Evolutionary conservation across 2,329 filamentous ascomycete genomes (phyloP), one percentile per base, ranked within the genome.

Genomic region (Botryosphaeria dothidea): DNA sequence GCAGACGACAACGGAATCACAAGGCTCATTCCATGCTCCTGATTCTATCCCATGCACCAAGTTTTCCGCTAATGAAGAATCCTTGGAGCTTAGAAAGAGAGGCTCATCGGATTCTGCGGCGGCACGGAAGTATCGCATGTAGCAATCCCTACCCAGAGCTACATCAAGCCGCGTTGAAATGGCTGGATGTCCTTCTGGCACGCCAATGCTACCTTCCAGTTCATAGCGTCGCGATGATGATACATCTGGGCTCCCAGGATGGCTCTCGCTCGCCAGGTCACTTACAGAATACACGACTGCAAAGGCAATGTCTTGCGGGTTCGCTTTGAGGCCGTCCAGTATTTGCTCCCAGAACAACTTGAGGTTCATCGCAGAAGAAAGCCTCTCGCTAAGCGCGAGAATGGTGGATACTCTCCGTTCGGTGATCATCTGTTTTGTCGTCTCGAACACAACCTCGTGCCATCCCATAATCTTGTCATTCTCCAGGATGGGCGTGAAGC

Each of bases 191-290:
- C 71, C 74, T 54, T 70, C 67, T 0, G 73, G 72, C 38, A 76
- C 72, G 13, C 73, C 74, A 19, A 75, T 71, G 2, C 73, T 71
- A 31, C 74, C 74, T 68, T 75, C 74, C 7, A 76, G 56, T 2
- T 72, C n/a, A 56, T 73, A 76, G 13, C 68, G 70, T 52, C 73
- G 75, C 9, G 71, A 51, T 0, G 71, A 72, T 3, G 71, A 70
- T 7, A 69, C 69, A 29, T 72, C 72, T 29, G 72, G 70, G 62
- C 72, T 69, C 3, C 70, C 73, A 1, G 65, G 67, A 17, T 69
- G 69, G 21, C 72, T 71, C 0, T 71, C 66, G 36, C 74, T 71
- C 8, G 74, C 71, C 2, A 68, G 66, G 41, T 76, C 73, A 4
- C 65, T 65, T 23, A 76, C 69, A 0, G 74, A 75, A 43, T 76